Base-by-base conservation (phyloP, 768 basidiomycete species). In the Filobasidium floriforme region DNA sequence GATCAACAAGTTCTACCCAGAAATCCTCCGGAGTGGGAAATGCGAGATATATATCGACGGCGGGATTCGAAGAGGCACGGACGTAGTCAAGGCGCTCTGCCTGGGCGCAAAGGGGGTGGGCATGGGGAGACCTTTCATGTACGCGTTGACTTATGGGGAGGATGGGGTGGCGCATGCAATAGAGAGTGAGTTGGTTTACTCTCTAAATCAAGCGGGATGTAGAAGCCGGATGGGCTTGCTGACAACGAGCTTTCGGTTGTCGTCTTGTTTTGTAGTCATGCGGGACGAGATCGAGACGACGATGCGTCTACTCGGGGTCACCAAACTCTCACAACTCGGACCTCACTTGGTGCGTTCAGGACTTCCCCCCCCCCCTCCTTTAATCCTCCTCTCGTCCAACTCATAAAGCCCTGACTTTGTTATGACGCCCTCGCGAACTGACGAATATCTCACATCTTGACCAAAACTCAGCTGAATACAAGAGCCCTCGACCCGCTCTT, bases 11-110 rank as follows among this genome's bases (percentile, higher is more conserved):
- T 84, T 87, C 73, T 83, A 85, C 59, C 90, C 90, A 0, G 87
- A 90, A 68, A 81, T 91, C 15, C 85, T 92, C 70, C 77, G 82
- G 66, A 86, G 84, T 76, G 72, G 86, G 4, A 89, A 90, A 85
- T 77, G 74, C 69, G 77, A 76, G 68, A 72, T 77, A 37, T 46
- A 65, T 54, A 65, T 65, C 59, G 64, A 65, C 57, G 64, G 92
- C 78, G 89, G 89, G 15, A 80, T 89, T 28, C 81, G 83, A 59
- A 84, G 91, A 59, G 91, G 91, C 18, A 92, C 90, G 66, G 92
- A 93, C 79, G 86, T 92, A 18, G 80, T 96, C 59, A 96, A 94
- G 77, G 92, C 92, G 0, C 79, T 94, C 11, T 93, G 90, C 74
- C 81, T 96, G 9, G 79, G 79, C 9, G 80, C 78, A 1, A 77